Conservation (phyloP, 2,329 filamentous ascomycete genomes). For the Ophiostoma novo-ulmi region DNA sequence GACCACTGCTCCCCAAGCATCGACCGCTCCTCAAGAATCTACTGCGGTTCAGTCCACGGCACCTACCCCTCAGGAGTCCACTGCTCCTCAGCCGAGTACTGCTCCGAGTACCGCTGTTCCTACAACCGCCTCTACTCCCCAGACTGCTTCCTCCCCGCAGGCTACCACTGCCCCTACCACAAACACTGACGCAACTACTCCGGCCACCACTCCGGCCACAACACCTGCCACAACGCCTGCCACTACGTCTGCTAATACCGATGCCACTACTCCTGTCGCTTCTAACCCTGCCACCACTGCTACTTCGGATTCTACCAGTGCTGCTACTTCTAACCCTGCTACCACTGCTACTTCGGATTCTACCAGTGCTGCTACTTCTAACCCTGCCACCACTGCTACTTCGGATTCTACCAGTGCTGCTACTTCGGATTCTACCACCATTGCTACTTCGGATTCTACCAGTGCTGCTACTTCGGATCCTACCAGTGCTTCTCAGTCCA, state of each 20-base stretch:
- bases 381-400: neutral
- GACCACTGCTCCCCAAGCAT: neutral
- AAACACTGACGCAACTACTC: neutral
- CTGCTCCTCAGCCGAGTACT: neutral
- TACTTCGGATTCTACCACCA: neutral
- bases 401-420: neutral
- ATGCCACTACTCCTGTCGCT: neutral
- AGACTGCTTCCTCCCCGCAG: neutral
- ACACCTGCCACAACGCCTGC: neutral
- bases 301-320: neutral
- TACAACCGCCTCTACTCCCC: slow-evolving; percentile 3
- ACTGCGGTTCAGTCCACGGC: neutral
- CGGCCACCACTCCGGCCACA: neutral
- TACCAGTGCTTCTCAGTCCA: neutral
- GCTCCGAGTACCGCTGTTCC: neutral
- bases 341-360: neutral
- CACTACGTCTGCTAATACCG: neutral
- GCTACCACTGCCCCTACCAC: neutral
- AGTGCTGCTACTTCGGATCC: neutral
- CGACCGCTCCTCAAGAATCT: neutral
- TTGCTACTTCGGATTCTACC: neutral
- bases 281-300: neutral
- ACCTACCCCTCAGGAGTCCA: neutral
- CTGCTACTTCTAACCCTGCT: neutral
- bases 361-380: neutral